Evolutionary conservation across 2,329 filamentous ascomycete genomes (phyloP), one percentile per base, ranked within the genome.

Genomic region (Colletotrichum musae): DNA sequence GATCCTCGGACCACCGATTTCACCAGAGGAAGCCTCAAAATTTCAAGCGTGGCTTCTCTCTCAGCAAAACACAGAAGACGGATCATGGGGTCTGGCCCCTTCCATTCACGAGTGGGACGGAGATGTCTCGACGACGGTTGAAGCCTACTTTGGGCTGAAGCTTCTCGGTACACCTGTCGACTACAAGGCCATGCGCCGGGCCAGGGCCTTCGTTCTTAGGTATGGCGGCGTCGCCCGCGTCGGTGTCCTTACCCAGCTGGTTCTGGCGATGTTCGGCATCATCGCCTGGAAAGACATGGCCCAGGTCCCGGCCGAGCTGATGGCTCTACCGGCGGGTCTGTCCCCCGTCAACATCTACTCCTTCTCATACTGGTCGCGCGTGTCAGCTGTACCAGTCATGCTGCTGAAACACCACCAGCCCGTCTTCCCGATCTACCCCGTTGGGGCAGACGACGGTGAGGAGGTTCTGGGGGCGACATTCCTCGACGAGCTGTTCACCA

Each of bases 71-170:
- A 24, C 28, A 5, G 24, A 58, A 10, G 51, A 64, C 48, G 62
- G 62, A 28, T 64, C 62, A 2, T 64, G 62, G 62, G 47, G 53
- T 1, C 24, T 64, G 28, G 62, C 62, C 10, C 62, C 62, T 6
- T 41, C 52, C 2, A 52, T 64, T 12, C 61, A 64, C 28, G 62
- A 58, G 28, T 58, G 54, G 62, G 45, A 21, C 2, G 54, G 62
- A 0, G 62, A 64, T 28, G 53, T 64, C n/a, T 64, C 62, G 4
- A 64, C 54, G 5, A 58, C 62, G 2, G 62, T 64, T 15, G 62
- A 64, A 13, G 62, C 53, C 32, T 64, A 58, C 54, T 58, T 64
- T 32, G 62, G 53, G 32, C 32, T 64, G 62, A 64, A 64, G 45
- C 62, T 64, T 5, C 62, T 64, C 18, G 54, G 62, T 7, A 58